A percentile compares a stretch with the other conserved stretches of the same genome.
Conservation (phyloP, 192 early-diverging fungal species). For the Coemansia sp. region DNA sequence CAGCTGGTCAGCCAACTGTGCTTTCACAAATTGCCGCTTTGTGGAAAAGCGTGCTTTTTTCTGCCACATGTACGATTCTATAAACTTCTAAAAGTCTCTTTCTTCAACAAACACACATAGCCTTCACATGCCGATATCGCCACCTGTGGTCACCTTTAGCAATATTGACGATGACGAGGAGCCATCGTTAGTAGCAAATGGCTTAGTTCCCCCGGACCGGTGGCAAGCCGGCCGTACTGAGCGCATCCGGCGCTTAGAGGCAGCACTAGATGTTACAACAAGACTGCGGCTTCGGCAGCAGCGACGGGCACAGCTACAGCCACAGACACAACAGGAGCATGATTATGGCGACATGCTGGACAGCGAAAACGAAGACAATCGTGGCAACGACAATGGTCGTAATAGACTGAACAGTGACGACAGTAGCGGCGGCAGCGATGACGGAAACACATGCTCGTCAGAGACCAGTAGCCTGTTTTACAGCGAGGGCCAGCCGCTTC, state of each 20-base stretch:
- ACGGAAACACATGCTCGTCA: slow-evolving; percentile 7
- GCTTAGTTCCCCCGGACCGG: not conserved
- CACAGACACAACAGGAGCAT: not conserved
- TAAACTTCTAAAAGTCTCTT: too few relatives aligned
- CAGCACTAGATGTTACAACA: slow-evolving; percentile 23
- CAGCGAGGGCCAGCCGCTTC: slow-evolving; percentile 44
- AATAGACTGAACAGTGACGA: not conserved
- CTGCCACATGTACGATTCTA: too few relatives aligned
- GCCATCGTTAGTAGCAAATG: too few relatives aligned
- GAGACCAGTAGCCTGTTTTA: slow-evolving; percentile 39
- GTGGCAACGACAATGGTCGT: not conserved
- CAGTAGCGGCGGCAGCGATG: slow-evolving; percentile 6
- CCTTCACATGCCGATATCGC: not conserved
- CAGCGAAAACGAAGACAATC: slow-evolving; percentile 5
- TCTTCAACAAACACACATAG: not conserved
- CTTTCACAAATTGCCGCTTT: too few relatives aligned
- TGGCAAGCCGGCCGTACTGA: slow-evolving; percentile 37
- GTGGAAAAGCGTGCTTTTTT: too few relatives aligned
- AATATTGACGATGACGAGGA: too few relatives aligned
- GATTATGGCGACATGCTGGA: slow-evolving; percentile 39
- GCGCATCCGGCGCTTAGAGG: slow-evolving; percentile 36
- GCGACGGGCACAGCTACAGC: slow-evolving; percentile 2
- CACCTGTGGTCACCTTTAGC: too few relatives aligned
- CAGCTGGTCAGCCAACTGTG: too few relatives aligned
- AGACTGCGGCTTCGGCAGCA: slow-evolving; percentile 7